Evolutionary conservation across 2,329 filamentous ascomycete species (phyloP), one percentile per base, ranked within the genome.

Genomic region (Ceratocystis cubensis): DNA sequence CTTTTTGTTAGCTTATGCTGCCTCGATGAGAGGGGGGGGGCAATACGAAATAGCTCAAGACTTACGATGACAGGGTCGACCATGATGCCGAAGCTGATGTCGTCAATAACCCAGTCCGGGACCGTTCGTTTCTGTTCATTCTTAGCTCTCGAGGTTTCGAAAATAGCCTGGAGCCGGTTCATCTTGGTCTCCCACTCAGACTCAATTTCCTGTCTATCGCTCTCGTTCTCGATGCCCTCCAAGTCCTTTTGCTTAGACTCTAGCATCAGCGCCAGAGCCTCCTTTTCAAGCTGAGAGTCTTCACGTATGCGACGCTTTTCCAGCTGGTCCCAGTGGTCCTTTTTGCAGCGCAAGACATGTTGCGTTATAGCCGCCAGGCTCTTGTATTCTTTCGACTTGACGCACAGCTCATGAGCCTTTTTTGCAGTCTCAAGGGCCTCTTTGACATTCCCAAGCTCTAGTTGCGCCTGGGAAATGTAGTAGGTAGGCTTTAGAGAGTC

Each of bases 391-490:
- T 84, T 82, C 22, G 78, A 80, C 25, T 78, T 77, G 20, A 85
- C 78, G 74, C 88, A 91, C 5, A 88, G 76, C 3, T 83, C 77
- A 75, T 96, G 95, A 7, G 93, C 93, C 0, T 80, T 76, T 15
- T 95, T 81, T 0, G 92, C 91, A 72, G 87, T 87, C 67, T 89
- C 84, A 45, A 84, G 86, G 6, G 63, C 66, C 67, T 76, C 73
- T 57, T 70, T 70, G 44, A 62, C 62, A 70, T 88, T 84, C 63
- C 84, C 80, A 1, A 96, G 80, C 0, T 82, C 82, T n/a, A 96
- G 79, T 70, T 95, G 86, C 0, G 92, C 91, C 75, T 96, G 88
- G 2, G 90, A 86, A 30, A 96, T 82, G 73, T 91, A 89, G 75
- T 88, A 95, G 72, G 85, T 84, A 6, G 89, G 91, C 76, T 97